A percentile compares a stretch with the other conserved stretches of the same genome.
phyloP scores from a whole-genome alignment of 2,329 filamentous ascomycete genomes.

The Aspergillus sclerotialis region DNA sequence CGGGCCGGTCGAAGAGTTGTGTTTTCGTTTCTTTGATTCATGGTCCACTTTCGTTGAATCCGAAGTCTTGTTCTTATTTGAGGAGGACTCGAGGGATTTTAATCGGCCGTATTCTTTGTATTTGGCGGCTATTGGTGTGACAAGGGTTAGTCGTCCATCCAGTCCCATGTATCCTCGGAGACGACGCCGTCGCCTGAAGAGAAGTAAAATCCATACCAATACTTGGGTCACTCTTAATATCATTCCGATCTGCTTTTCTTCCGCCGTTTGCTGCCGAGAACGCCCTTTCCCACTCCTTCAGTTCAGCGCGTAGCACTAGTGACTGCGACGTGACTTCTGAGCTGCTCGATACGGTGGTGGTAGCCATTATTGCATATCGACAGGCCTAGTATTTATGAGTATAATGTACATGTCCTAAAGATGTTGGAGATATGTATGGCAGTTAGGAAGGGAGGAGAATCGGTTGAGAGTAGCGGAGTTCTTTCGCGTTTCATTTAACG shows the following conservation, averaged over 20 bases:
- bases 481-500: conserved; percentile 10
- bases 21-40: conserved; percentile 25
- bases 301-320: conserved; percentile 31
- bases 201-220: conserved; percentile 29
- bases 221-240: conserved; percentile 40
- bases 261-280: conserved; percentile 38
- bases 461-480: not conserved
- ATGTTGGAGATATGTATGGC: not conserved
- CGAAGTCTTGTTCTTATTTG: conserved; percentile 10
- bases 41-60: conserved; percentile 12
- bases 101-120: conserved; percentile 42
- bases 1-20: conserved; percentile 21
- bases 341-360: conserved; percentile 13
- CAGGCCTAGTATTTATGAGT: not conserved
- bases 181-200: not conserved
- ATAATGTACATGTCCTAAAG: not conserved
- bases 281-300: conserved; percentile 43
- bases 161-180: too few species aligned
- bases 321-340: conserved; percentile 21
- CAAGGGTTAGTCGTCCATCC: not conserved
- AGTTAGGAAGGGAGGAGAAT: not conserved
- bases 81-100: conserved; percentile 27
- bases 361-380: conserved; percentile 22
- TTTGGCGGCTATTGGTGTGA: conserved; percentile 32
- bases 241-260: conserved; percentile 38